Evolutionary conservation across 257 asterid species (phyloP), one percentile per base, ranked within the genome.

Genomic region (Lycium barbarum): DNA sequence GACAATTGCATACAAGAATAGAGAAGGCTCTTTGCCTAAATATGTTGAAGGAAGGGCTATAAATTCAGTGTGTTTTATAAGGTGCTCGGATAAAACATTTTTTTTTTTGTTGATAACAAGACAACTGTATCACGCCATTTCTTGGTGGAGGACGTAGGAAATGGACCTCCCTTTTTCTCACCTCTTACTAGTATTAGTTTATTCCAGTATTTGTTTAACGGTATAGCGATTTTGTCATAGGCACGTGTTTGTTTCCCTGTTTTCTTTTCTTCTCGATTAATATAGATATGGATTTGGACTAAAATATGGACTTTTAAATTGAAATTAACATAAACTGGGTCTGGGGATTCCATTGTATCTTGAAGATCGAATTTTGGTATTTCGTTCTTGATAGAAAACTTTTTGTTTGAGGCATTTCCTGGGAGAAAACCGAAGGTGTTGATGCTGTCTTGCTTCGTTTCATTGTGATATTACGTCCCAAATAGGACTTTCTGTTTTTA

Each of bases 381-480:
- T 96, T 91, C n/a, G n/a, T 93, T 90, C 83, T 90, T 40, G 86
- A 89, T 96, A 96, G 98, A 92, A 93, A 93, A 91, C 98, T 96
- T 88, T 96, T 95, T 88, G 98, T 95, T 49, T 98, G 99, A 61
- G 98, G 98, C 93, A 96, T 96, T 92, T 97, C 99, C 85, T 91
- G 97, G 98, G 98, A 93, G 95, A 96, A 98, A 66, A 92, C 98
- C 0, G 93, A 93, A 96, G 99, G 99, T 96, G 93, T 62, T 65
- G 49, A 3, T 36, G 7, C 47, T 72, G n/a, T 72, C 58, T 43
- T 65, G 18, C 9, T 84, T 49, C 61, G 3, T 35, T 38, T 68
- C 57, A 55, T 59, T 58, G 55, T 68, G n/a, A n/a, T n/a, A n/a
- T n/a, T n/a, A n/a, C n/a, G n/a, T n/a, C n/a, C n/a, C 74, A 6